Conservation (phyloP, 1,139 yeast species). For the Candida freyschussii region DNA sequence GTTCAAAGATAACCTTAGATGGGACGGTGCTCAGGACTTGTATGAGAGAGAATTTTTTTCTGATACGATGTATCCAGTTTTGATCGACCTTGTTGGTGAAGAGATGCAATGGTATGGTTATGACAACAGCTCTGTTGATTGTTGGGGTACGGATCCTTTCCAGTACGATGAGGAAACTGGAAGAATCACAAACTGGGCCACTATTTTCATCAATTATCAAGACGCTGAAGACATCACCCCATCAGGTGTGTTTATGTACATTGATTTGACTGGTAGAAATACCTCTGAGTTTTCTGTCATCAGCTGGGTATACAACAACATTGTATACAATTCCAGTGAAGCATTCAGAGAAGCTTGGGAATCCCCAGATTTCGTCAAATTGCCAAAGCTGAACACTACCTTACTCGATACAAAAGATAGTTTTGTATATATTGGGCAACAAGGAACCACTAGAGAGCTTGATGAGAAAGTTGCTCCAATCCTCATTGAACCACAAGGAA, state of each 20-base stretch:
- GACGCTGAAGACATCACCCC: slow-evolving; percentile 23
- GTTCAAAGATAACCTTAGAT: slow-evolving; percentile 17
- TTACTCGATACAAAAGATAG: slow-evolving; percentile 9
- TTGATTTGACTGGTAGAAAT: slow-evolving; percentile 23
- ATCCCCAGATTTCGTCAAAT: slow-evolving; percentile 13
- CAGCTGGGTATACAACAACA: slow-evolving; percentile 22
- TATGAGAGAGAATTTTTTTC: slow-evolving; percentile 11
- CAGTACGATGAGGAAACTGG: slow-evolving; percentile 17
- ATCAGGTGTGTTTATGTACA: slow-evolving; percentile 21
- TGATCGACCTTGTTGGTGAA: slow-evolving; percentile 15
- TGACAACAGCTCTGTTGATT: slow-evolving; percentile 17
- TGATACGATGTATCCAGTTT: slow-evolving; percentile 9
- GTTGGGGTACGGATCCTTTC: slow-evolving; percentile 26
- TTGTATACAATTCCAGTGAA: slow-evolving; percentile 19
- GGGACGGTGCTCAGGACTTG: slow-evolving; percentile 7
- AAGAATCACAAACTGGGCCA: slow-evolving; percentile 16
- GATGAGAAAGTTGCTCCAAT: slow-evolving; percentile 24
- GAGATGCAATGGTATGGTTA: slow-evolving; percentile 15
- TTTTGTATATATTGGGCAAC: slow-evolving; percentile 11
- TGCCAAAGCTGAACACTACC: slow-evolving; percentile 12
- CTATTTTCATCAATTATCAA: slow-evolving; percentile 16
- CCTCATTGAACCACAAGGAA: slow-evolving; percentile 23
- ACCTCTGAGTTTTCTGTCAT: slow-evolving; percentile 8
- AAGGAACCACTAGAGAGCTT: slow-evolving; percentile 17
- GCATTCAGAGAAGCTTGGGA: slow-evolving; percentile 23